Evolutionary conservation across 768 basidiomycete genomes (phyloP), one percentile per base, ranked within the genome.

Genomic region (Amanita fuliginea): DNA sequence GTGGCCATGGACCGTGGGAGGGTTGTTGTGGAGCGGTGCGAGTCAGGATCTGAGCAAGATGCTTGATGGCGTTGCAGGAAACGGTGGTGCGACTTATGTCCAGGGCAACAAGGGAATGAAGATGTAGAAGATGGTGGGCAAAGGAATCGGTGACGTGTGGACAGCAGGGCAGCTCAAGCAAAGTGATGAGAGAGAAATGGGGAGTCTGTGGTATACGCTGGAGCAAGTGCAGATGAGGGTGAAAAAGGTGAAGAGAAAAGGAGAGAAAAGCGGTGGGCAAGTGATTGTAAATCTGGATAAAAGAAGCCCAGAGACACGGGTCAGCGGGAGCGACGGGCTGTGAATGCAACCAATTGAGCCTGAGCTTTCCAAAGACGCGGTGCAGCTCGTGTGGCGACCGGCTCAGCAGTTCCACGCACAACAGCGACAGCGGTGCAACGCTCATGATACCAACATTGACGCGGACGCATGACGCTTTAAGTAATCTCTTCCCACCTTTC

Each of bases 141-240:
- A 72, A 75, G 21, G 73, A 63, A 60, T 89, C 86, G 22, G 70
- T 75, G 0, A 89, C 67, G n/a, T 75, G 67, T 9, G 51, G 47
- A 54, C 81, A 82, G 4, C 68, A 61, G 3, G 76, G 70, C 7
- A 89, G 65, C 42, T 83, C 71, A 19, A 90, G 61, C 9, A 85
- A 59, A 4, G 85, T 83, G 47, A 88, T 53, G 28, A 89, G 69
- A 2, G 83, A 69, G 59, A 86, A 89, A 19, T 73, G 57, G 2
- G 69, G 57, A 0, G 80, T 77, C 39, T 71, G 64, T 1, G 73
- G 71, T 36, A 87, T 75, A 13, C 54, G 54, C 54, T 85, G 83
- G 10, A 87, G 72, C 11, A 76, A 63, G 2, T 74, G 75, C 0
- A 83, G 62, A 53, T 78, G 69, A 5, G 57, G 57, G 56, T 86